A percentile compares a stretch with the other conserved stretches of the same genome.
phyloP scores from a whole-genome alignment of 1,139 yeast species.

The Diutina sp. region DNA sequence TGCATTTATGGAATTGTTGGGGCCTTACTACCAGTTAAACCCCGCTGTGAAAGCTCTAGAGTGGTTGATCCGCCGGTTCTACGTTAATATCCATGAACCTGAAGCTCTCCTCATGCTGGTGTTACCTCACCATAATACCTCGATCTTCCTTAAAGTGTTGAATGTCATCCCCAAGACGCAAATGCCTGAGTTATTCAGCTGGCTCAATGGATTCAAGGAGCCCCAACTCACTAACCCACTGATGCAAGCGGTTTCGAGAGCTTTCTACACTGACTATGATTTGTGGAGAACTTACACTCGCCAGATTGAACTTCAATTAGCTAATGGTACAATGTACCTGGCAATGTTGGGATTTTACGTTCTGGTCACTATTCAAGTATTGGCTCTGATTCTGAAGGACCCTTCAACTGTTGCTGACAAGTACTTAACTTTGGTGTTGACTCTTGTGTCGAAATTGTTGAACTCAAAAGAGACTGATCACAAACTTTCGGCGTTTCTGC shows the following conservation, averaged over 20 bases:
- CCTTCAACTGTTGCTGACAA: constrained; percentile 16
- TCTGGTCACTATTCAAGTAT: constrained; percentile 54
- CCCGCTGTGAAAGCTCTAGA: constrained; percentile 80
- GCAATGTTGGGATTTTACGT: constrained; percentile 70
- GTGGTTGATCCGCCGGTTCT: constrained; percentile 91
- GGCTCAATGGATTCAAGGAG: constrained; percentile 60
- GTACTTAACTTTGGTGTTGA: constrained; percentile 42
- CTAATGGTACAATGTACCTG: constrained; percentile 47
- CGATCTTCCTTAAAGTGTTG: constrained; percentile 62
- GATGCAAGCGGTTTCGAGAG: constrained; percentile 59
- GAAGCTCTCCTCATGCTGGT: constrained; percentile 60
- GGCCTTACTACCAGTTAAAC: constrained; percentile 60
- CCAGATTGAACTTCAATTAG: constrained; percentile 41
- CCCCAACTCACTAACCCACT: constrained; percentile 45
- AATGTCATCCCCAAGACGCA: constrained; percentile 52
- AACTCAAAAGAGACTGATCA: background rate
- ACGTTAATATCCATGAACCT: constrained; percentile 68
- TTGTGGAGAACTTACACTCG: constrained; percentile 55
- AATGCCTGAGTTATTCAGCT: constrained; percentile 65
- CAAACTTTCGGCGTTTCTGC: background rate
- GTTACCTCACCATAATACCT: constrained; percentile 65
- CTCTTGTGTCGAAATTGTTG: constrained; percentile 41
- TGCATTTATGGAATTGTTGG: constrained; percentile 61
- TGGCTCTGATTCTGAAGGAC: constrained; percentile 26
- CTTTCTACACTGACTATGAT: constrained; percentile 48